A percentile compares a stretch with the other conserved stretches of the same genome.
phyloP scores from a whole-genome alignment of 2,329 filamentous ascomycete genomes.

The Orbilia quercus region DNA sequence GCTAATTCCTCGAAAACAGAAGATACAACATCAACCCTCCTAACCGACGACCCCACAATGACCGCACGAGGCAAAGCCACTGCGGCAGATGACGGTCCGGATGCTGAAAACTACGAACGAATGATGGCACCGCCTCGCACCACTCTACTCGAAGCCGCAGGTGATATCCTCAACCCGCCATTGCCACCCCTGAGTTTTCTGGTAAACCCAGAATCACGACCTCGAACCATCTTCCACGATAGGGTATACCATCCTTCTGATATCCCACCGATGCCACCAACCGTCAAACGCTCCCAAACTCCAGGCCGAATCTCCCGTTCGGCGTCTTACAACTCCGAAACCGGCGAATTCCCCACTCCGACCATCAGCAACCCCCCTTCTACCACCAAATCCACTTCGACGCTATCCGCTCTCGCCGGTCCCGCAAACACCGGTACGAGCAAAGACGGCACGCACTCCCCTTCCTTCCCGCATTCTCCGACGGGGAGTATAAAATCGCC shows the following conservation, averaged over 20 bases:
- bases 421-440: background rate
- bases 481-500: slow-evolving; percentile 55
- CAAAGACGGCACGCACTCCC: slow-evolving; percentile 19
- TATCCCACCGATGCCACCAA: slow-evolving; percentile 79
- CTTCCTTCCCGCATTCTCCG: slow-evolving; percentile 46
- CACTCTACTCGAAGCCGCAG: slow-evolving; percentile 93
- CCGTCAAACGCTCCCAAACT: slow-evolving; percentile 22
- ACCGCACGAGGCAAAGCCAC: slow-evolving; percentile 36
- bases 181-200: slow-evolving; percentile 84
- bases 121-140: slow-evolving; percentile 81
- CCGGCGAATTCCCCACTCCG: slow-evolving; percentile 27
- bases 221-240: slow-evolving; percentile 95
- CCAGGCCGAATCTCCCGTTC: slow-evolving; percentile 35
- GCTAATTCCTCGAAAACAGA: slow-evolving; percentile 11
- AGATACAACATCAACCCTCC: slow-evolving; percentile 23
- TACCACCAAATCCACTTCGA: slow-evolving; percentile 18
- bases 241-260: slow-evolving; percentile 93
- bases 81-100: slow-evolving; percentile 37
- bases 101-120: slow-evolving; percentile 47
- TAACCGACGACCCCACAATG: slow-evolving; percentile 37
- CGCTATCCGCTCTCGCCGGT: slow-evolving; percentile 3
- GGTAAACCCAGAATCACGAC: slow-evolving; percentile 81
- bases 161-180: slow-evolving; percentile 90
- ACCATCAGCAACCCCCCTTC: slow-evolving; percentile 7
- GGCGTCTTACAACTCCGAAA: slow-evolving; percentile 38